Evolutionary conservation across 768 basidiomycete species (phyloP).

Genomic region (Sporobolomyces roseus): DNA sequence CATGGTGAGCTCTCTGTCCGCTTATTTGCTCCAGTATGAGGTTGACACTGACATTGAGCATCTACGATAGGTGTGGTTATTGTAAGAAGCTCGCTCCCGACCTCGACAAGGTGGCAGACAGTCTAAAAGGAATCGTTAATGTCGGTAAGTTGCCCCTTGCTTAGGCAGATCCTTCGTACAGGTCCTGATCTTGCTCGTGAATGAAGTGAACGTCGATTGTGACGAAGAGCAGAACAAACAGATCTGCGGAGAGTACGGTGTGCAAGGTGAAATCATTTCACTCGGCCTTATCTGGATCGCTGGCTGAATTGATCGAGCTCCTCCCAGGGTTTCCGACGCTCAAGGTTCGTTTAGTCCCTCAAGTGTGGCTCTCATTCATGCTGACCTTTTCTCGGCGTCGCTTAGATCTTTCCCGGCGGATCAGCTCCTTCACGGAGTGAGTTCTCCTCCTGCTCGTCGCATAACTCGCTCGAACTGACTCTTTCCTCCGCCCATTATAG

Average conservation of each 20-base stretch:
- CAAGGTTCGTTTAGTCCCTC: slow-evolving; percentile 23
- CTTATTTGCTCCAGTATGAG: too few relatives aligned
- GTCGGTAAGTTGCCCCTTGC: slow-evolving; percentile 28
- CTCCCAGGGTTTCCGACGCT: slow-evolving; percentile 44
- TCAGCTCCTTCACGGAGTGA: slow-evolving; percentile 26
- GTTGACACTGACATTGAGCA: too few relatives aligned
- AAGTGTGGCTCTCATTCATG: neutral
- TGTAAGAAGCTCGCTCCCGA: slow-evolving; percentile 38
- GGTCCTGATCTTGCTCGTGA: neutral
- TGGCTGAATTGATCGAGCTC: neutral
- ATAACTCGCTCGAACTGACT: neutral
- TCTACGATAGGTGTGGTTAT: too few relatives aligned
- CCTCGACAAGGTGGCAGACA: slow-evolving; percentile 35
- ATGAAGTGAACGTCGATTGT: slow-evolving; percentile 43
- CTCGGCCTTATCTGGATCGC: too few relatives aligned
- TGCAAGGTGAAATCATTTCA: slow-evolving; percentile 26
- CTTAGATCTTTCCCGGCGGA: slow-evolving; percentile 39
- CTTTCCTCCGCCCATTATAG: slow-evolving; percentile 2
- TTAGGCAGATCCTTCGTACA: neutral
- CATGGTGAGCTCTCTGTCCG: too few relatives aligned
- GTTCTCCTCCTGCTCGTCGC: neutral
- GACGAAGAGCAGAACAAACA: slow-evolving; percentile 44
- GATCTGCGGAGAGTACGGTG: slow-evolving; percentile 38
- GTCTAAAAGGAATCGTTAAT: slow-evolving; percentile 43
- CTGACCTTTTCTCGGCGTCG: neutral